These are phyloP conservation scores for Gymnopilus dilepis DNA, from an alignment of 768 basidiomycete genomes.

Conservation along the genomic window DNA sequence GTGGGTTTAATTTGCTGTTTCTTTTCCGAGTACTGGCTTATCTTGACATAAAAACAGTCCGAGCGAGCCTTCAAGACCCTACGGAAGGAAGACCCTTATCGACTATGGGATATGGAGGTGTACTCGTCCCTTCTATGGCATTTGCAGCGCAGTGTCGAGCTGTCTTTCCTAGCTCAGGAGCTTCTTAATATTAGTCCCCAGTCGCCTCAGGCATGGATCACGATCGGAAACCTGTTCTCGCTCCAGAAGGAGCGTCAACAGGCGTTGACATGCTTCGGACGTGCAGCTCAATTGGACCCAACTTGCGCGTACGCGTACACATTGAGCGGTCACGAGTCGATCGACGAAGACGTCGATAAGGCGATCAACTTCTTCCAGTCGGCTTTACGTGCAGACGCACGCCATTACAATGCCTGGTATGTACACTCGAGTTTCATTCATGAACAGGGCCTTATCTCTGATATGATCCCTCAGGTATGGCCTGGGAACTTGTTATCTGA, in stretches of 20 bases:
- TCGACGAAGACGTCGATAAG: constrained; percentile 94
- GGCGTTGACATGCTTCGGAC: constrained; percentile 91
- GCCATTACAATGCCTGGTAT: constrained; percentile 98
- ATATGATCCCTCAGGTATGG: constrained; percentile 80
- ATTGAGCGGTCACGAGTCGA: constrained; percentile 94
- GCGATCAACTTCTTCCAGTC: constrained; percentile 92
- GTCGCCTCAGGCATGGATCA: constrained; percentile 92
- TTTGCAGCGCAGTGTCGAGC: constrained; percentile 77
- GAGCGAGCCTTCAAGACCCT: constrained; percentile 87
- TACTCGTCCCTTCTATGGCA: constrained; percentile 98
- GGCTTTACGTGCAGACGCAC: constrained; percentile 87
- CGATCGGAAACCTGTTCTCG: constrained; percentile 94
- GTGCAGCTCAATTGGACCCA: constrained; percentile 89
- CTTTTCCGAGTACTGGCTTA: constrained; percentile 27
- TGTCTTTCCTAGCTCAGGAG: constrained; percentile 94
- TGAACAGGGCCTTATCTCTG: constrained; percentile 34
- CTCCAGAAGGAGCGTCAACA: constrained; percentile 93
- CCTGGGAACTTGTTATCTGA: constrained; percentile 94
- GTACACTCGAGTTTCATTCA: constrained; percentile 32
- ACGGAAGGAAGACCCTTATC: constrained; percentile 86
- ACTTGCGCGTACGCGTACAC: constrained; percentile 96
- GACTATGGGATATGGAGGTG: constrained; percentile 91
- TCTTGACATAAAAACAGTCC: constrained; percentile 60
- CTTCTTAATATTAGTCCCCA: constrained; percentile 84
- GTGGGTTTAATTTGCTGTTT: constrained; percentile 55